Evolutionary conservation across 106 monocot genomes (phyloP), one percentile per base, ranked within the genome.

Genomic region (Phalaenopsis aphrodite): DNA sequence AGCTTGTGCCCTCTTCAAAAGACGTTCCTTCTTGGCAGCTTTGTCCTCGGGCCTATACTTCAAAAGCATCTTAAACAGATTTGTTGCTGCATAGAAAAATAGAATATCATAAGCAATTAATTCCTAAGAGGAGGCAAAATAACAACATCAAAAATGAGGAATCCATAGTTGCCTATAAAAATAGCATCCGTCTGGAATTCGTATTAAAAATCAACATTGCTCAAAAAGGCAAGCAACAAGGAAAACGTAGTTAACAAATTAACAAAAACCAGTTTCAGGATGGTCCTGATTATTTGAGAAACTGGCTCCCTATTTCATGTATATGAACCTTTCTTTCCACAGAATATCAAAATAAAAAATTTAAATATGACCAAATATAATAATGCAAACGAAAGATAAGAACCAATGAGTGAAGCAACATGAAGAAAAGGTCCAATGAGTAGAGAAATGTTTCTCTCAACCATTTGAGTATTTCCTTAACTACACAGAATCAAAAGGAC

Each of bases 41-140:
- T 77, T 87, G 76, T 93, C 93, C 56, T 93, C 93, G 42, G 93
- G 93, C 69, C 93, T 85, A 79, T 93, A 93, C 81, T 93, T 93
- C 64, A 93, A 81, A 78, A 93, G 88, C 90, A 90, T 87, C 85
- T 93, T 93, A 80, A 93, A 90, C 46, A 90, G 84, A 24, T 56
- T 88, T 24, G 88, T 88, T 55, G 88, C 93, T 93, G 82, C 79
- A 82, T 19, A 78, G 36, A 73, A 83, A 55, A 3, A 65, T 65
- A 39, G 15, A 69, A 39, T 69, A 41, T 15, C n/a, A 69, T 69
- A 69, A 65, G 24, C 24, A 65, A 65, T 4, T 41, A 41, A 38
- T 8, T 61, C 61, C 18, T 56, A 56, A 56, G 61, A 1, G 5
- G 61, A 61, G 61, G 3, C 61, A 61, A 61, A 61, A n/a, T 19